These are phyloP conservation scores for Rachicladosporium sp. DNA, from an alignment of 2,329 filamentous ascomycete genomes.

Conservation along the genomic window DNA sequence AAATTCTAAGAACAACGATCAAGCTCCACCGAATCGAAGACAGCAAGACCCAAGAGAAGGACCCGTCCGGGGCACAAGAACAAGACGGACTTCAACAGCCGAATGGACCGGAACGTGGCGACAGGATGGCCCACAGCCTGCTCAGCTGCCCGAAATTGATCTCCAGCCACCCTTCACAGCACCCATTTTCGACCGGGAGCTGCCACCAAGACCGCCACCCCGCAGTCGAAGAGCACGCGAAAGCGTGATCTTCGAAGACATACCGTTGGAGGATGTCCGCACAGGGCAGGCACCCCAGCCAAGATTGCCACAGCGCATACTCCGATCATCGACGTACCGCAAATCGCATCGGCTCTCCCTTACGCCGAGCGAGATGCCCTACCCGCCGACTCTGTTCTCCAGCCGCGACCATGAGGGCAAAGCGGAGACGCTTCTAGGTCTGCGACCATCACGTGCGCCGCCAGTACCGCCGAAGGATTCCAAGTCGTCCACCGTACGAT, in stretches of 20 bases:
- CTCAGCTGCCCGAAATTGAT: too few species aligned
- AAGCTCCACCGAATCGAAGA: too few species aligned
- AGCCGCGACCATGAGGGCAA: background rate
- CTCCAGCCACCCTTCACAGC: too few species aligned
- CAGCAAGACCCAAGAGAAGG: too few species aligned
- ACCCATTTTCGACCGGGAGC: too few species aligned
- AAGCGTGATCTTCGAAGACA: background rate
- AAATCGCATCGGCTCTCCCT: constrained; percentile 5
- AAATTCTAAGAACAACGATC: too few species aligned
- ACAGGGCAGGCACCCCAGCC: background rate
- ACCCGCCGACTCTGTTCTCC: constrained; percentile 2
- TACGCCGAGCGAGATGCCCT: constrained; percentile 9
- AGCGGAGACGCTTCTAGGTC: constrained; percentile 6
- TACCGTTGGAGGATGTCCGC: constrained; percentile 1
- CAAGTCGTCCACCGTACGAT: constrained; percentile 1
- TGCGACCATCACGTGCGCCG: constrained; percentile 1
- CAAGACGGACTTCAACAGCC: too few species aligned
- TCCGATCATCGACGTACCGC: constrained; percentile 1
- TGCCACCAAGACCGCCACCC: too few species aligned
- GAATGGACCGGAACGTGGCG: too few species aligned
- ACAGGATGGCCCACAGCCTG: too few species aligned
- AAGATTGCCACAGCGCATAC: background rate
- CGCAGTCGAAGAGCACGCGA: too few species aligned
- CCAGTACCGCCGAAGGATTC: constrained; percentile 3
- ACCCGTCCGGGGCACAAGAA: too few species aligned